Percentiles rank a stretch among this genome's conserved stretches.
These are phyloP conservation scores for Huntiella savannae DNA, from an alignment of 2,329 filamentous ascomycete species.

Conservation along the genomic window DNA sequence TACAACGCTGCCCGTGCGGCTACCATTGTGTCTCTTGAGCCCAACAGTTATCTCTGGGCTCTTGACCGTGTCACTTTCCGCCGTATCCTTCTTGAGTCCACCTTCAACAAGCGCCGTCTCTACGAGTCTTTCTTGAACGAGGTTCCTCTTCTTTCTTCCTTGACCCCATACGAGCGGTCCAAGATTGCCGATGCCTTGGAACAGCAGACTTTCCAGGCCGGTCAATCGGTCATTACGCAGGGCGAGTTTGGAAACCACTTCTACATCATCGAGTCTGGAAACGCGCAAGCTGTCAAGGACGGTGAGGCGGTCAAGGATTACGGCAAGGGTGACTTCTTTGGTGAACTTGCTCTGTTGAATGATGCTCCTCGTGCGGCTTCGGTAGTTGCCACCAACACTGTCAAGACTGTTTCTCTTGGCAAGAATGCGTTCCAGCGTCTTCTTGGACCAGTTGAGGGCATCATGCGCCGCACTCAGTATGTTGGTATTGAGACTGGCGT, in stretches of 20 bases:
- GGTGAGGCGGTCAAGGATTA: conserved; percentile 62
- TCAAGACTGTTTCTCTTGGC: conserved; percentile 81
- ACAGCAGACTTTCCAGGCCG: conserved; percentile 64
- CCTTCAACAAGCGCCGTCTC: conserved; percentile 86
- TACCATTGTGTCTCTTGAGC: conserved; percentile 70
- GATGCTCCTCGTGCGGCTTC: conserved; percentile 85
- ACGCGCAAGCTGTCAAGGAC: conserved; percentile 73
- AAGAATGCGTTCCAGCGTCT: conserved; percentile 91
- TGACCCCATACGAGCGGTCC: conserved; percentile 83
- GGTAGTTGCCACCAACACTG: conserved; percentile 63
- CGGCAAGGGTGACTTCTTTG: conserved; percentile 88
- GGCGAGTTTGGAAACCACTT: conserved; percentile 85
- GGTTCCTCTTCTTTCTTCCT: conserved; percentile 62
- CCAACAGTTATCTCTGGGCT: conserved; percentile 71
- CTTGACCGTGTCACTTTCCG: conserved; percentile 92
- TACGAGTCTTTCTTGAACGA: conserved; percentile 95
- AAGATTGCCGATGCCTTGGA: conserved; percentile 96
- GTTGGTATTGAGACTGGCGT: conserved; percentile 40
- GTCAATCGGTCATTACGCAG: conserved; percentile 72
- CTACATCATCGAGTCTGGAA: conserved; percentile 73
- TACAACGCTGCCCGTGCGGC: conserved; percentile 94
- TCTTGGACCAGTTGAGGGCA: conserved; percentile 79
- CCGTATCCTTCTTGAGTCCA: conserved; percentile 94
- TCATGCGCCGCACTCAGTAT: conserved; percentile 67
- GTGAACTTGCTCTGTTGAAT: conserved; percentile 81